Conservation (phyloP, 306 rosid genomes). For the Carpinus fangiana region DNA sequence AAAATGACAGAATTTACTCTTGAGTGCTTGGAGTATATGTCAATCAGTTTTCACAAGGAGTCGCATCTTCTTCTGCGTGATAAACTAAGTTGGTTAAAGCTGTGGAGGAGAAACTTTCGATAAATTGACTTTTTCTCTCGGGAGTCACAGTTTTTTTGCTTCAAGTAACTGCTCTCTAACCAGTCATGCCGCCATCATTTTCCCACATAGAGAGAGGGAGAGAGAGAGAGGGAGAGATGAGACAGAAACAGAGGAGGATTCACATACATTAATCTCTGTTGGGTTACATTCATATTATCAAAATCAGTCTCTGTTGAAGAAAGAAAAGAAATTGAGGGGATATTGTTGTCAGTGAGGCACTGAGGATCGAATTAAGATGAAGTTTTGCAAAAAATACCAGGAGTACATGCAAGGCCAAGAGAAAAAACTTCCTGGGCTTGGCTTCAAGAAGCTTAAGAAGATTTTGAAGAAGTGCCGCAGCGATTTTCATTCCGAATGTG, state of each 20-base stretch:
- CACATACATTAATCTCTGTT: no score
- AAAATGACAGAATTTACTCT: no score
- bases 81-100: background rate
- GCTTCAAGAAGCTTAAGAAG: slow-evolving; percentile 88
- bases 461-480: slow-evolving; percentile 71
- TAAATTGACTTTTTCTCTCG: slow-evolving; percentile 14
- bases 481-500: slow-evolving; percentile 39
- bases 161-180: background rate
- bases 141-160: background rate
- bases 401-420: no score
- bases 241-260: no score
- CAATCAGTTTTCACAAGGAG: no score
- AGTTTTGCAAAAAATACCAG: no score
- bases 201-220: no score
- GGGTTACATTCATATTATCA: background rate
- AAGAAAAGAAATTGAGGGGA: slow-evolving; percentile 63
- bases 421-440: no score
- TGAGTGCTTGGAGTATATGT: no score
- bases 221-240: background rate
- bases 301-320: no score
- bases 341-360: no score
- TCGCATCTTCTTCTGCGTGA: background rate
- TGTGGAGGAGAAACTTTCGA: slow-evolving; percentile 8
- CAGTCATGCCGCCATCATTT: background rate
- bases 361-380: no score